These are phyloP conservation scores for Endothia cerciana DNA, from an alignment of 2,329 filamentous ascomycete genomes.

Conservation along the genomic window DNA sequence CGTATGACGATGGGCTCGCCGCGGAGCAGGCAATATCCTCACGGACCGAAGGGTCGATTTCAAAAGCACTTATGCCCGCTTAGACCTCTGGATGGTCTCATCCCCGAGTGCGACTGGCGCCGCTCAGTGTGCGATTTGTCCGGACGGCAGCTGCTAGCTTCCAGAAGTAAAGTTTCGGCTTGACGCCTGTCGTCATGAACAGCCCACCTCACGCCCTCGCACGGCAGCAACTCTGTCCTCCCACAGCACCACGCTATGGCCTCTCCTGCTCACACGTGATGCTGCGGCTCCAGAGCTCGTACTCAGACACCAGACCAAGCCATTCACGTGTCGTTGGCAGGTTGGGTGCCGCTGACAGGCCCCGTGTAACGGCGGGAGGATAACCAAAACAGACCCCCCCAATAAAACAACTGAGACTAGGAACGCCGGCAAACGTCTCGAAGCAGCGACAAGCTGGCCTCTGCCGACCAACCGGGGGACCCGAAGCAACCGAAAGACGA, in stretches of 20 bases:
- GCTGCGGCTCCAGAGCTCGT: conserved; percentile 16
- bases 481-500: neutral
- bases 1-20: neutral
- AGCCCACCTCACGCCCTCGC: neutral
- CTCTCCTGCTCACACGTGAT: neutral
- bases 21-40: neutral
- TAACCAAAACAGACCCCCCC: neutral
- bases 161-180: neutral
- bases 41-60: neutral
- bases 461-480: neutral
- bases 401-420: too few species aligned
- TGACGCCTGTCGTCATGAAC: neutral
- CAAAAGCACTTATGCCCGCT: neutral
- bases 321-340: too few species aligned
- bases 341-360: neutral
- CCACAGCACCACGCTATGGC: neutral
- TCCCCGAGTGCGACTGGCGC: neutral
- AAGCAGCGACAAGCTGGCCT: neutral
- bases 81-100: too few species aligned
- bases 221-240: neutral
- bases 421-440: too few species aligned
- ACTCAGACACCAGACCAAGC: neutral
- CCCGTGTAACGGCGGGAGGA: neutral
- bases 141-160: neutral
- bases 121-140: neutral